Evolutionary conservation across 495 filamentous ascomycete species (phyloP), one percentile per base, ranked within the genome.

Genomic region (Massariosphaeria phaeospora): DNA sequence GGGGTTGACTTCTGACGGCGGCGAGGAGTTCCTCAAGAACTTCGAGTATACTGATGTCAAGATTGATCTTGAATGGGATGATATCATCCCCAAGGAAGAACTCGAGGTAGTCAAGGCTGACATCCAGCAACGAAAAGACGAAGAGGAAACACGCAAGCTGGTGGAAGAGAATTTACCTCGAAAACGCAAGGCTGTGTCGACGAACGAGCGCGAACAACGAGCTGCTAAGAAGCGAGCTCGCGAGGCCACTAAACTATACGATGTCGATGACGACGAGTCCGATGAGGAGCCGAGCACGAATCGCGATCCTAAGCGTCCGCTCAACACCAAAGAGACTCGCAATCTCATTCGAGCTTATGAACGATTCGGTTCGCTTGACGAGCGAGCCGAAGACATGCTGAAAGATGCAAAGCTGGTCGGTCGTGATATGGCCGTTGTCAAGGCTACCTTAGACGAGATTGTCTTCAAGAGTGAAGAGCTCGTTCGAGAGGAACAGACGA

Each of bases 1-100:
- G 62, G 88, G 85, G 33, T 85, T 96, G 43, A 88, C 91, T 52
- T 93, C 89, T 48, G 93, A 96, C 66, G 86, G 87, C 62, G 87
- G 87, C 47, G 86, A 89, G 59, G 95, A 96, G 45, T 99, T 97
- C 68, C 79, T 97, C 69, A 89, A 87, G 57, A 84, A 82, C 38
- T 86, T 89, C 61, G 83, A 88, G 48, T 93, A 93, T 55, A 91
- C 87, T 3, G 89, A 96, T 62, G 87, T 97, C 69, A 96, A 96
- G 69, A 84, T 96, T 20, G 87, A 94, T 65, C 77, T 96, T 31
- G 85, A 86, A 53, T 98, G 93, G 93, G 94, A 97, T 60, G 84
- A 96, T 49, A 97, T 99, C 65, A 99, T 99, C 56, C 94, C 93
- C 0, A 89, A 89, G 57, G 90, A 96, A 6, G 79, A 94, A 62